Evolutionary conservation across 2,329 filamentous ascomycete species (phyloP), one percentile per base, ranked within the genome.

Genomic region (Lomentospora prolificans): DNA sequence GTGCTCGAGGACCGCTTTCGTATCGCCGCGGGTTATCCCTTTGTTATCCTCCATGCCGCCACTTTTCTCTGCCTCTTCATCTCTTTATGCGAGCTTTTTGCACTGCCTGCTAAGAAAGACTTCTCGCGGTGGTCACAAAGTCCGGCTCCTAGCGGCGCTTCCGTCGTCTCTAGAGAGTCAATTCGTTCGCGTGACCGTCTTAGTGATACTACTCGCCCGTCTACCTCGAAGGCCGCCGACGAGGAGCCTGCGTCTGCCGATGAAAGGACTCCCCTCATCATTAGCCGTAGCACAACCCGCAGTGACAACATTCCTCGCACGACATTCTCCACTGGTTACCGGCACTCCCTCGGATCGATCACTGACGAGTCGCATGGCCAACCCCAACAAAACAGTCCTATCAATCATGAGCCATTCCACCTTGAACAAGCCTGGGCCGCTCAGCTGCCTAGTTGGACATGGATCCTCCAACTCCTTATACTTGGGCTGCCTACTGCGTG

Each of bases 361-460:
- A 63, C 41, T 8, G 44, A 44, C 41, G 53, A 48, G 39, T 2
- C 25, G 14, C 48, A 51, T 3, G 12, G 25, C 24, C 48, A 51
- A 5, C 6, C 41, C 10, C 24, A 33, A n/a, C 22, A 14, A 6
- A 19, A 8, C 14, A 24, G 12, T 14, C 24, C 22, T 3, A 30
- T 9, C 14, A 24, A 5, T 14, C 12, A 19, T 4, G 39, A 41
- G 19, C 41, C 53, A 4, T 55, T 55, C 25, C 39, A 48, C 4
- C 53, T 22, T 55, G 94, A 97, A 66, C 94, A 97, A 68, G 73
- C 79, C 12, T 99, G 94, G 94, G 95, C 90, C 53, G 80, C 80
- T 3, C 78, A 78, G 36, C 72, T 97, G 55, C 89, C 90, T 1
- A 81, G 79, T 48, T 96, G 87, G 87, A 84, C 87, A 17, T 99